phyloP scores from a whole-genome alignment of 306 rosid genomes.

The Cercis canadensis region DNA sequence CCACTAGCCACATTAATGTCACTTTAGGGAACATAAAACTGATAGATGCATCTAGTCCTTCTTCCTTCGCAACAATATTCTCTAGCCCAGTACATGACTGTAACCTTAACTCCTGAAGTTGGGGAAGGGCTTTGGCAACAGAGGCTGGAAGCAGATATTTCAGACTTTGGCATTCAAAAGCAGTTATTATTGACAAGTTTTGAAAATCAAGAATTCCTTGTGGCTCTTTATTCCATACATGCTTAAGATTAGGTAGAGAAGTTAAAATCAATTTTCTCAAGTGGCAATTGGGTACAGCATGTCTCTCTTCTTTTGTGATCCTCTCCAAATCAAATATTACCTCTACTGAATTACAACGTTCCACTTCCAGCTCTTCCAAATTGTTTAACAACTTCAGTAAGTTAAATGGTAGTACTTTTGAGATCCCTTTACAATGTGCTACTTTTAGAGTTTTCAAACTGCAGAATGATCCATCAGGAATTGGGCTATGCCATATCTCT shows the following conservation, averaged over 20 bases:
- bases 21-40: conserved; percentile 26
- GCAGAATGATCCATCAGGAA: neutral
- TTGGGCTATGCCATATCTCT: neutral
- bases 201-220: neutral
- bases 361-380: neutral
- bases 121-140: conserved; percentile 12
- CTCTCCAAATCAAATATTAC: neutral
- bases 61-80: conserved; percentile 29
- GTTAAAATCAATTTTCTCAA: conserved; percentile 23
- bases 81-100: conserved; percentile 7
- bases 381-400: neutral
- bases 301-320: too few species aligned
- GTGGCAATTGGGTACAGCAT: neutral
- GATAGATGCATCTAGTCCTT: neutral
- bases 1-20: neutral
- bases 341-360: neutral
- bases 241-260: conserved; percentile 18
- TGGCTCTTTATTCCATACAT: conserved; percentile 33
- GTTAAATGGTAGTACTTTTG: neutral
- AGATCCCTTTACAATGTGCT: neutral
- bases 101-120: neutral
- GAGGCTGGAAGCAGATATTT: conserved; percentile 12
- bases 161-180: conserved; percentile 3
- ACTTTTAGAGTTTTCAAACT: neutral
- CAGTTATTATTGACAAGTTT: neutral